Evolutionary conservation across 306 rosid species (phyloP).

Genomic region (Quercus ilex): DNA sequence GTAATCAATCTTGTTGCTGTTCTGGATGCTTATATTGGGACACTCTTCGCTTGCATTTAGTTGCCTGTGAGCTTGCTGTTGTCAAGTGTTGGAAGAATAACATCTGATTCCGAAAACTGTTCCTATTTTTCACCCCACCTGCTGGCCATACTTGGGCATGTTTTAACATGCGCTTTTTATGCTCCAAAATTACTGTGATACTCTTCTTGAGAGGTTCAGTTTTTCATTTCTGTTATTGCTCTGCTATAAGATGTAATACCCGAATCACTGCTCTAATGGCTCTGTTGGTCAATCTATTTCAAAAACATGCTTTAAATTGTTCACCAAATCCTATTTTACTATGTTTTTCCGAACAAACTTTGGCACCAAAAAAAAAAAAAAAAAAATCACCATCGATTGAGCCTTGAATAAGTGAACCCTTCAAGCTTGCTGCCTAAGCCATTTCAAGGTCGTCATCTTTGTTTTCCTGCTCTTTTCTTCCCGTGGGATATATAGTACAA

Average conservation of each 20-base stretch:
- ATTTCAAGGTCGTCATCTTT: too few species aligned
- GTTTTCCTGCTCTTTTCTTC: too few species aligned
- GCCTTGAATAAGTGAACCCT: too few species aligned
- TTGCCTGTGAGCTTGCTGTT: neutral
- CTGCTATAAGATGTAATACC: neutral
- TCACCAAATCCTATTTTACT: neutral
- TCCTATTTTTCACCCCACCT: neutral
- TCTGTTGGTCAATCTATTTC: neutral
- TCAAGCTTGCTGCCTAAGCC: too few species aligned
- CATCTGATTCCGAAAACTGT: neutral
- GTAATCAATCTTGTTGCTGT: neutral
- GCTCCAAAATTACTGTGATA: neutral
- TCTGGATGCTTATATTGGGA: conserved; percentile 1
- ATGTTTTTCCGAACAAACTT: neutral
- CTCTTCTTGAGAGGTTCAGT: neutral
- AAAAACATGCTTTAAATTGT: neutral
- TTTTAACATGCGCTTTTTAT: neutral
- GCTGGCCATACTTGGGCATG: neutral
- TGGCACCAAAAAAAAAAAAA: neutral
- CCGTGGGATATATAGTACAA: too few species aligned
- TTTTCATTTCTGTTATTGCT: neutral
- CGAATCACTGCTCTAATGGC: neutral
- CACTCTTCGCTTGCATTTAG: neutral
- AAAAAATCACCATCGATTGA: too few species aligned
- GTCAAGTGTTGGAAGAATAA: neutral